Conservation (phyloP, 371 early-diverging fungal species). For the Gilbertella persicaria region DNA sequence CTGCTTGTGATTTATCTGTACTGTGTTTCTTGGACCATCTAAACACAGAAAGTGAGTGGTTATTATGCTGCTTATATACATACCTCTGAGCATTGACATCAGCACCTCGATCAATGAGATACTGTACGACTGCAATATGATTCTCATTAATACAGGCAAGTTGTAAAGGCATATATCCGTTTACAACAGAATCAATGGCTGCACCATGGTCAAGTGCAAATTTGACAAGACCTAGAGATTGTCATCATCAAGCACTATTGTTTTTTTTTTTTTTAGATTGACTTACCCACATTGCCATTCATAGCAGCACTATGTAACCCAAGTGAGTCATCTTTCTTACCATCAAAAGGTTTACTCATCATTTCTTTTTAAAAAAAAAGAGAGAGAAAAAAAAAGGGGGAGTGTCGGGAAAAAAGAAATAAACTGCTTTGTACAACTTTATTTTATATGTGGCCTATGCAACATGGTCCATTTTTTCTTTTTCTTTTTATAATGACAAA, state of each 20-base stretch:
- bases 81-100: constrained; percentile 68
- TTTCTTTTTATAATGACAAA: no score
- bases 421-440: no score
- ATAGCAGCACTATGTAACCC: constrained; percentile 66
- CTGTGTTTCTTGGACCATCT: constrained; percentile 34
- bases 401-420: no score
- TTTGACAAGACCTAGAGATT: constrained; percentile 55
- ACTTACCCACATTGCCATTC: constrained; percentile 65
- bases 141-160: constrained; percentile 67
- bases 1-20: constrained; percentile 31
- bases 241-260: not conserved
- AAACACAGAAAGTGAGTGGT: not conserved
- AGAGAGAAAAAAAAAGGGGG: no score
- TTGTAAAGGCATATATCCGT: constrained; percentile 73
- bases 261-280: not conserved
- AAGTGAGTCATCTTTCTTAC: constrained; percentile 36
- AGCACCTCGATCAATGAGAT: constrained; percentile 72
- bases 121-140: constrained; percentile 68
- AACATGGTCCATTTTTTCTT: no score
- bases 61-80: constrained; percentile 19
- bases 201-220: constrained; percentile 76
- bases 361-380: no score
- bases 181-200: constrained; percentile 66
- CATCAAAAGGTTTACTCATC: no score
- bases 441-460: no score